Conservation (phyloP, 306 rosid species). For the Cucumis hystrix region DNA sequence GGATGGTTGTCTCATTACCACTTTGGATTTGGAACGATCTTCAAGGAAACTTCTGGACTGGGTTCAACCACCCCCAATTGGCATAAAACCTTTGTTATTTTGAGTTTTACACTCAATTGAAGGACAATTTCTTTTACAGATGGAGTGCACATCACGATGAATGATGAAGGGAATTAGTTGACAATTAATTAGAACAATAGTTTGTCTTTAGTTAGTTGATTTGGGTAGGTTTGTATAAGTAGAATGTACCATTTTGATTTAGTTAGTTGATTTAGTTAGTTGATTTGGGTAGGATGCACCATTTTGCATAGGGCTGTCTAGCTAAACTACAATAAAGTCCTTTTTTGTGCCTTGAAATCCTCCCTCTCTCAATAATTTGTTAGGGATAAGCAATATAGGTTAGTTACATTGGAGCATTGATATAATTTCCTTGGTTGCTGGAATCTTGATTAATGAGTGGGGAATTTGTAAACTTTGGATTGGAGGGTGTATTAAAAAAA, state of each 20-base stretch:
- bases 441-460: background rate
- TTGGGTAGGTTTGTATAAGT: background rate
- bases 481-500: background rate
- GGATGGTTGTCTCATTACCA: background rate
- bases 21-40: background rate
- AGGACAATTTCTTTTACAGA: background rate
- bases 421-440: no score
- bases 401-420: no score
- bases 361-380: no score
- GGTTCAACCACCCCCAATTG: background rate
- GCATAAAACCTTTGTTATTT: background rate
- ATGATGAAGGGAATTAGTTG: background rate
- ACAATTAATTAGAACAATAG: background rate
- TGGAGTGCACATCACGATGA: background rate
- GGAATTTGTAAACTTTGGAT: background rate
- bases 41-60: no score
- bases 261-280: no score
- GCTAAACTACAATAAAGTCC: no score
- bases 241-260: no score
- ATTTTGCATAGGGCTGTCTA: no score
- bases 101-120: background rate
- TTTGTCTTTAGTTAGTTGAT: background rate
- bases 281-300: no score
- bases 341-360: no score
- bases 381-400: no score